These are phyloP conservation scores for Liriodendron chinense DNA, from an alignment of 164 flowering plant genomes.

Conservation along the genomic window DNA sequence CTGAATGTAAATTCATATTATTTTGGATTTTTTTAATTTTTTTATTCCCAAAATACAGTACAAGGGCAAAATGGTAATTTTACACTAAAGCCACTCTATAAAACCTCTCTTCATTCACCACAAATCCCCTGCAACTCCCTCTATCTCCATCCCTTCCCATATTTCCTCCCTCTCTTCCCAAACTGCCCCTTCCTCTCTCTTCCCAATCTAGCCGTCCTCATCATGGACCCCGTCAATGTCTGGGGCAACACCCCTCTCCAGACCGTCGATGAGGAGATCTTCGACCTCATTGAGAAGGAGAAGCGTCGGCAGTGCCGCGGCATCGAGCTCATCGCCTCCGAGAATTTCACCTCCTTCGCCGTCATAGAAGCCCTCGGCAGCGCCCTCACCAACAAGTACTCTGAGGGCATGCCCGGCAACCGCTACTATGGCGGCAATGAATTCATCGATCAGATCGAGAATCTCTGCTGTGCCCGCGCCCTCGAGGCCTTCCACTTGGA, in stretches of 20 bases:
- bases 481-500: constrained; percentile 69
- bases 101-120: no score
- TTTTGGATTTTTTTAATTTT: no score
- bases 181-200: background rate
- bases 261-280: constrained; percentile 70
- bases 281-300: constrained; percentile 93
- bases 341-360: constrained; percentile 95
- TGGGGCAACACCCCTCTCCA: constrained; percentile 87
- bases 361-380: constrained; percentile 93
- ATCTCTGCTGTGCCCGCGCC: constrained; percentile 80
- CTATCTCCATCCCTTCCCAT: no score
- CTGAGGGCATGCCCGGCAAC: constrained; percentile 98
- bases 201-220: background rate
- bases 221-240: constrained; percentile 71
- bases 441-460: constrained; percentile 93
- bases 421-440: constrained; percentile 99
- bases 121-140: no score
- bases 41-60: no score
- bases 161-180: no score
- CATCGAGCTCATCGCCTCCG: constrained; percentile 96
- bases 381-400: constrained; percentile 95
- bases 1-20: no score
- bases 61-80: no score
- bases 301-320: constrained; percentile 90
- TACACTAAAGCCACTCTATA: no score